A percentile compares a stretch with the other conserved stretches of the same genome.
phyloP scores from a whole-genome alignment of 805 yeast genomes.

The Hanseniaspora pseudoguilliermondii region DNA sequence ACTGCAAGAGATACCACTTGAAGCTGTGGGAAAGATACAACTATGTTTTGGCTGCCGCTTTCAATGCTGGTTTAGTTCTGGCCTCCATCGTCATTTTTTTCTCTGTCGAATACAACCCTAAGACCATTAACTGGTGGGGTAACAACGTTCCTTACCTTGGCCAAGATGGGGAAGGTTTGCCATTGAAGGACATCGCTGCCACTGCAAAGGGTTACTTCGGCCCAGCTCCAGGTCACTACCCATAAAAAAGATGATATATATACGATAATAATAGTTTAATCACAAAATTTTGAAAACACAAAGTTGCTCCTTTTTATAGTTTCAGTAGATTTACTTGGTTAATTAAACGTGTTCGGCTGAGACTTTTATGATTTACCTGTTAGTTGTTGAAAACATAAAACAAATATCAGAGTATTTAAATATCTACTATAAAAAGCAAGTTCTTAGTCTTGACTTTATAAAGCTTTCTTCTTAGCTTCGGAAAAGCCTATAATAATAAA shows the following conservation, averaged over 20 bases:
- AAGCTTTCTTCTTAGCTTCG: too few species aligned
- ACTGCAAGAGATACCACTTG: slow-evolving; percentile 35
- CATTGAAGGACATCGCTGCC: slow-evolving; percentile 15
- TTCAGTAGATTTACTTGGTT: too few species aligned
- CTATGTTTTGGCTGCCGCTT: slow-evolving; percentile 47
- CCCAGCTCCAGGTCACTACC: slow-evolving; percentile 25
- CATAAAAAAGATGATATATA: slow-evolving; percentile 7
- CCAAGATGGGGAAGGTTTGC: slow-evolving; percentile 16
- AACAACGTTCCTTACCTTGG: slow-evolving; percentile 31
- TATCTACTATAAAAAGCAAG: too few species aligned
- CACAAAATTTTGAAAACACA: too few species aligned
- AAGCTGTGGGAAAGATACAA: slow-evolving; percentile 52
- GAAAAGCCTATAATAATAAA: too few species aligned
- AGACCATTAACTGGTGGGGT: slow-evolving; percentile 46
- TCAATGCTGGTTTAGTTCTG: slow-evolving; percentile 52
- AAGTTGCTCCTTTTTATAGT: too few species aligned
- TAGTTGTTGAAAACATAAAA: too few species aligned
- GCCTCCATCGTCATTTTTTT: slow-evolving; percentile 44
- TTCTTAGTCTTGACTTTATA: too few species aligned
- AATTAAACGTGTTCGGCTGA: too few species aligned
- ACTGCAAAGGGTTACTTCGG: slow-evolving; percentile 20
- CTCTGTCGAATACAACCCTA: slow-evolving; percentile 37
- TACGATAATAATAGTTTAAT: too few species aligned
- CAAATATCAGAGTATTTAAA: too few species aligned
- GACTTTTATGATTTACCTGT: too few species aligned